Evolutionary conservation across 306 rosid genomes (phyloP), one percentile per base, ranked within the genome.

Genomic region (Prosopis cineraria): DNA sequence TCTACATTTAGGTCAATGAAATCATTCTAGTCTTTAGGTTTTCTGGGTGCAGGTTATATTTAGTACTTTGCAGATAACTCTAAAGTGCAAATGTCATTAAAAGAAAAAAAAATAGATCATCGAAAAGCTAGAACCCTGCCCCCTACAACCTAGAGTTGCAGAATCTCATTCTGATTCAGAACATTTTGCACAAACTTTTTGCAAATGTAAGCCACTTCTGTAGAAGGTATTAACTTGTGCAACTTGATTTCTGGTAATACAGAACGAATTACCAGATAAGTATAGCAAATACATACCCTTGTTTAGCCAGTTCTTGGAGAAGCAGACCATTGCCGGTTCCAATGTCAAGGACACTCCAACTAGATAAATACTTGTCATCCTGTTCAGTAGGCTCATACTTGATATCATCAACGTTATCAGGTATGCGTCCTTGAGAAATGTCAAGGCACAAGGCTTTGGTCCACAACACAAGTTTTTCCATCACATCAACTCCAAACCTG

Each of bases 241-340:
- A 19, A 25, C 73, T 64, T 19, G 12, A 19, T 72, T 67, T 65
- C 66, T 77, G 17, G n/a, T n/a, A n/a, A n/a, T 30, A 63, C 20
- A n/a, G n/a, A n/a, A n/a, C 70, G 11, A n/a, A 65, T 60, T 50
- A 47, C 72, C 55, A 75, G 80, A 75, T 16, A 79, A 25, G 62
- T 67, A 34, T 19, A 58, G 70, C 77, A 72, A 41, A 45, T 37
- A 71, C 87, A 78, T 92, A 95, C 98, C 98, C 98, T 82, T 86
- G 98, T 84, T 95, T 92, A 81, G 97, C 93, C 72, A 95, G 83
- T 80, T 91, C 96, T 86, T 92, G 98, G 85, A 95, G 98, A 80
- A 95, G 96, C 79, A 95, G 84, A 75, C 98, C 98, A 78, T 95
- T 95, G 81, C 98, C 98, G 75, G 98, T 95, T 79, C 98, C 98